Base-by-base conservation (phyloP, 1,139 yeast species). In the Lodderomyces oxycetoniae region DNA sequence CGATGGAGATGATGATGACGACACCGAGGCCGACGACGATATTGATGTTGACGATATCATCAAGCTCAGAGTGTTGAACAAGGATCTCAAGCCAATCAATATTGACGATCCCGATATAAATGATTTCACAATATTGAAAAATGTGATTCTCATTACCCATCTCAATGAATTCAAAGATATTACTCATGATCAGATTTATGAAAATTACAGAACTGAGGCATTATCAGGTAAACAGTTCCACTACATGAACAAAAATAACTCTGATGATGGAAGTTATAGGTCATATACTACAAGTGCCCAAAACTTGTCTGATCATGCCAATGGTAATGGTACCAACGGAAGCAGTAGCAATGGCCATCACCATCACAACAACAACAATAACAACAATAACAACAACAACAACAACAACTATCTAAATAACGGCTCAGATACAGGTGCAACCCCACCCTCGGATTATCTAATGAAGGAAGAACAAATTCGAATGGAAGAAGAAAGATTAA, bases 391-490 rank as follows among this genome's bases (percentile, higher is more conserved):
- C 15, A 19, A 16, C 16, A 19, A 17, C 14, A 20, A 17, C 22
- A 29, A 25, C 10, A 7, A 24, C 14, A 19, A 10, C 22, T 14
- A 24, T 12, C 7, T 10, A 6, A 6, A 14, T 14, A 36, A 35
- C 27, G 44, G 37, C 17, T 31, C 35, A n/a, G 37, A 34, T n/a
- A 24, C 7, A 10, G 37, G 28, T 4, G 50, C 49, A 17, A 55
- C 60, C 28, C 70, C 66, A 35, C 73, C 73, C 21, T 54, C 64
- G 7, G 61, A 57, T 41, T 79, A 78, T 49, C 50, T 75, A 47
- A 75, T 78, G 33, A 81, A 84, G 59, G 93, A 83, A 56, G 91
- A 82, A 53, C 91, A 82, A 55, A 83, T 83, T 48, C 77, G 79
- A 54, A 63, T 81, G 38, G 93, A 83, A 55, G 91, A 83, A 58